Conservation (phyloP, 2,329 filamentous ascomycete genomes). For the Xylariaceae sp. region DNA sequence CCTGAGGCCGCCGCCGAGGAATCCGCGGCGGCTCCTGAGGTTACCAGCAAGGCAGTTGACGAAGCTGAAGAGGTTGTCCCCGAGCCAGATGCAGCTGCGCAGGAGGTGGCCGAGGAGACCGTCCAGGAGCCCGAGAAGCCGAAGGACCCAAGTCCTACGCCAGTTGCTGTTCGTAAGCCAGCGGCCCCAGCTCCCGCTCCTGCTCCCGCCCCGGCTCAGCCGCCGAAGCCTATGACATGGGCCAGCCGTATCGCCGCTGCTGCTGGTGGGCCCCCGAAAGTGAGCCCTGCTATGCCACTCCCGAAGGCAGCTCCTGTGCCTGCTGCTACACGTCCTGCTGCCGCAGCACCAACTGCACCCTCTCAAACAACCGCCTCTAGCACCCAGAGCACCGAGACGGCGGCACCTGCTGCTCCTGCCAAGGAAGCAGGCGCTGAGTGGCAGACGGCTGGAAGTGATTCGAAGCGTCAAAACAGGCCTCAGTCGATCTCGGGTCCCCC, state of each 20-base stretch:
- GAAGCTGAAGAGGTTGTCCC: slow-evolving; percentile 46
- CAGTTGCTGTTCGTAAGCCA: slow-evolving; percentile 56
- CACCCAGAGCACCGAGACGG: slow-evolving; percentile 43
- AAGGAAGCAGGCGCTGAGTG: slow-evolving; percentile 74
- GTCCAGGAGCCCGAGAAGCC: slow-evolving; percentile 69
- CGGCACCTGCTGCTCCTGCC: slow-evolving; percentile 39
- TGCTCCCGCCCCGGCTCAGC: slow-evolving; percentile 57
- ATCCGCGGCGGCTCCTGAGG: slow-evolving; percentile 42
- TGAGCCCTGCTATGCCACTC: slow-evolving; percentile 57
- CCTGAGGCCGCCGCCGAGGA: slow-evolving; percentile 44
- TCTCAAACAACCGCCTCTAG: slow-evolving; percentile 53
- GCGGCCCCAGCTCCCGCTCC: slow-evolving; percentile 58
- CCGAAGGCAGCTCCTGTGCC: slow-evolving; percentile 64
- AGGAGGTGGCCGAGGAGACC: slow-evolving; percentile 63
- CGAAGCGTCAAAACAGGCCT: slow-evolving; percentile 81
- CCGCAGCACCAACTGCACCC: slow-evolving; percentile 47
- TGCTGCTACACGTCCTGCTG: slow-evolving; percentile 46
- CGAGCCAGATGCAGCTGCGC: slow-evolving; percentile 57
- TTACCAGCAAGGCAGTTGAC: slow-evolving; percentile 29
- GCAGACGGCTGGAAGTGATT: slow-evolving; percentile 86
- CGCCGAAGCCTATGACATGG: slow-evolving; percentile 74
- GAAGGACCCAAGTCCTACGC: slow-evolving; percentile 65
- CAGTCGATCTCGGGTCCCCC: slow-evolving; percentile 66
- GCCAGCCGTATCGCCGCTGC: slow-evolving; percentile 72
- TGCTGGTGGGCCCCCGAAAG: slow-evolving; percentile 51